Base-by-base conservation (phyloP, 352 stramenopile species). In the Globisporangium barbulae region DNA sequence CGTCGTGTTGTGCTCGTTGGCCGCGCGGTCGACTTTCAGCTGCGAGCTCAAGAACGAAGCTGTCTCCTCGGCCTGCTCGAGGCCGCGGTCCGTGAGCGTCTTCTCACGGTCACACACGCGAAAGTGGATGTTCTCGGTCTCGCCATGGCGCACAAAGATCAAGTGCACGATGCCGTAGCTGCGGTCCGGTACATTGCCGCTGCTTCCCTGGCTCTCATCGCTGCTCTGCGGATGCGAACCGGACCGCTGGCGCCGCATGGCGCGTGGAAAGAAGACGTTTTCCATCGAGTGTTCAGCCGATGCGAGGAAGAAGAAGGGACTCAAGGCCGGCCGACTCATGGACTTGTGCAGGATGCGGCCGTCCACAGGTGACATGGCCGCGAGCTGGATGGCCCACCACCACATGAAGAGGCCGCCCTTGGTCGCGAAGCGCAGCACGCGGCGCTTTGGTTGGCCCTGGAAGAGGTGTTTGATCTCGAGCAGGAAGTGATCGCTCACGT, bases 101-200 rank as follows among this genome's bases (percentile, higher is more conserved):
- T 94, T 94, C 50, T 94, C 83, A 25, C 73, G 73, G 59, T 94
- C 85, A 17, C 71, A 72, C 2, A 91, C 82, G 22, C 80, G 70
- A 48, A 94, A 94, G 53, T 93, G 84, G n/a, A 93, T 91, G 65
- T 94, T 94, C 59, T 93, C 78, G 0, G 81, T 79, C 64, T 94
- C 85, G 33, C 73, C 85, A 35, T 94, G 85, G 10, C 85, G 83
- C 52, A 94, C 71, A 31, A 94, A 81, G 33, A 93, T 72, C 25
- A 93, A 33, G 48, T 89, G 84, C 10, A 79, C 83, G 17, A 90
- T 70, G 17, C 78, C 74, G 8, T 48, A 61, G 63, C 54, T 68
- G 22, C 62, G 44, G 45, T 68, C 62, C 0, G 62, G 60, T 0
- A 50, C 37, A n/a, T 19, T 37, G 22, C 10, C 37, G 41, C 39